Conservation (phyloP, 2,329 filamentous ascomycete species). For the Talaromyces islandicus region DNA sequence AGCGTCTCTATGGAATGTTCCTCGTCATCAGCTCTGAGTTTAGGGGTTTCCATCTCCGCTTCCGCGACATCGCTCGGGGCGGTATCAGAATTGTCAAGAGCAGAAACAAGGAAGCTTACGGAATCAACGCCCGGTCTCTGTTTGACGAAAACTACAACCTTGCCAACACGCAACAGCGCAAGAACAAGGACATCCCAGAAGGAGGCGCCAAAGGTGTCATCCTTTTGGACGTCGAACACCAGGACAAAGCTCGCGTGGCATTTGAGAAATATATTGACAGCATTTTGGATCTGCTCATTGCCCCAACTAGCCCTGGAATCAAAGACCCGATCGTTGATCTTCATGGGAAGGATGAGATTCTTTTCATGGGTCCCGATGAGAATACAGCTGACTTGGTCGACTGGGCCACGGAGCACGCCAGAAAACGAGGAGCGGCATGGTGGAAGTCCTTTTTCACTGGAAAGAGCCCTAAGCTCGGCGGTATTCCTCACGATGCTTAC, state of each 20-base stretch:
- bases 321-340: slow-evolving; percentile 98
- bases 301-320: slow-evolving; percentile 87
- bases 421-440: slow-evolving; percentile 82
- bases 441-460: slow-evolving; percentile 99
- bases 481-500: slow-evolving; percentile 92
- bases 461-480: slow-evolving; percentile 91
- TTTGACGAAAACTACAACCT: slow-evolving; percentile 99
- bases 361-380: slow-evolving; percentile 98
- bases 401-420: slow-evolving; percentile 97
- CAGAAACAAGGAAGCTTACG: slow-evolving; percentile 88
- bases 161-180: slow-evolving; percentile 96
- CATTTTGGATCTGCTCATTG: slow-evolving; percentile 88
- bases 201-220: slow-evolving; percentile 98
- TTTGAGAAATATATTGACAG: slow-evolving; percentile 99
- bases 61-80: slow-evolving; percentile 92
- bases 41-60: slow-evolving; percentile 92
- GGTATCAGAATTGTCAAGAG: slow-evolving; percentile 99
- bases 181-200: slow-evolving; percentile 99
- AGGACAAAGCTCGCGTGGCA: slow-evolving; percentile 84
- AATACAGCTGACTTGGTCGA: slow-evolving; percentile 96
- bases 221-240: slow-evolving; percentile 84
- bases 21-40: slow-evolving; percentile 95
- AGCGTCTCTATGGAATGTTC: slow-evolving; percentile 96
- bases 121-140: slow-evolving; percentile 90
- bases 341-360: slow-evolving; percentile 89